Evolutionary conservation across 2,329 filamentous ascomycete genomes (phyloP).

Genomic region (Clonostachys rhizophaga): DNA sequence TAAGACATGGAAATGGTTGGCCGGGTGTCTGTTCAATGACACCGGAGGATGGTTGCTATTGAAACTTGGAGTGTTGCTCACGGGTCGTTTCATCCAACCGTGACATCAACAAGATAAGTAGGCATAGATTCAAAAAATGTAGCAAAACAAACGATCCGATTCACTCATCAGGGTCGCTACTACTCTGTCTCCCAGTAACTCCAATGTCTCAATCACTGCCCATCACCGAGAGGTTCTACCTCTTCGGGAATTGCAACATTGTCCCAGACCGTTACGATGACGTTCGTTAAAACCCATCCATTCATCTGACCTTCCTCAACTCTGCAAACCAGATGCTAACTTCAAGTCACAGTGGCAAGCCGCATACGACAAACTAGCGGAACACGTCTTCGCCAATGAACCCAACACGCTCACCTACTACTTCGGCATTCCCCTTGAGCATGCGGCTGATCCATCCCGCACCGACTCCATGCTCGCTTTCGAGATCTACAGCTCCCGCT

Average conservation of each 20-base stretch:
- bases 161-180: too few species aligned
- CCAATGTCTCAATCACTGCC: slow-evolving; percentile 2
- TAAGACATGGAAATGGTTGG: too few species aligned
- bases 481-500: slow-evolving; percentile 9
- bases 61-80: too few species aligned
- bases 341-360: slow-evolving; percentile 26
- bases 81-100: too few species aligned
- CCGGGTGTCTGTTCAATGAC: too few species aligned
- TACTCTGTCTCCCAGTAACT: too few species aligned
- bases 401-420: slow-evolving; percentile 31
- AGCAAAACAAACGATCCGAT: too few species aligned
- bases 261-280: slow-evolving; percentile 24
- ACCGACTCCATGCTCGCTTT: slow-evolving; percentile 15
- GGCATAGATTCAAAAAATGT: too few species aligned
- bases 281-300: slow-evolving; percentile 8
- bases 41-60: too few species aligned
- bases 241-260: slow-evolving; percentile 25
- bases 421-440: slow-evolving; percentile 29
- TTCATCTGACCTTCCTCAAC: not conserved
- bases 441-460: slow-evolving; percentile 9
- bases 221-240: slow-evolving; percentile 8
- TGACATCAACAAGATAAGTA: too few species aligned
- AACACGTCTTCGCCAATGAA: slow-evolving; percentile 24
- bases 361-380: slow-evolving; percentile 28
- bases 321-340: not conserved